Evolutionary conservation across 805 yeast species (phyloP), one percentile per base, ranked within the genome.

Genomic region (Candida corydali): DNA sequence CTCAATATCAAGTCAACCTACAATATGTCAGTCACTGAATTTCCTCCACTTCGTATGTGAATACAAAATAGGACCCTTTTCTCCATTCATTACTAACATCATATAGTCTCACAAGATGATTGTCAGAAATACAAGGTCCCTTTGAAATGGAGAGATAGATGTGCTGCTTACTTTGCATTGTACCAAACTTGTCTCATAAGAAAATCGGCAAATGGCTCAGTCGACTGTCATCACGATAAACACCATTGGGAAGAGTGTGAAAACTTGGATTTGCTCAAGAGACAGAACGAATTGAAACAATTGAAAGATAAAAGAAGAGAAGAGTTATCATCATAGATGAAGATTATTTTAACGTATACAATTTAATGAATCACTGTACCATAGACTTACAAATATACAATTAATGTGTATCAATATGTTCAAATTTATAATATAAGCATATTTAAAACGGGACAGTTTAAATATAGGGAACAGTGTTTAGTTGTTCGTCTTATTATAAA

Each of bases 191-290:
- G 73, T 54, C 65, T 65, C 35, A 55, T 61, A 24, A 65, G 73
- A 52, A 69, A 65, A 45, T 55, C 63, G 11, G 70, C 70, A 40
- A 65, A 64, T 50, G 52, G 62, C 2, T 57, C 68, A 4, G 65
- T 66, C 30, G 78, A 76, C 49, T 86, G 95, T 51, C 69, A 73
- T 40, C 82, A 82, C 45, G 86, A 82, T 63, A 78, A 87, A 57
- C 94, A 86, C 50, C 79, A 71, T 28, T 86, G 88, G 70, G 95
- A 86, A 59, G 83, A 83, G 55, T 86, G 95, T 59, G 84, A 86
- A 61, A 82, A 82, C 57, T 60, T 80, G 59, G 95, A 86, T 56
- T 85, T 82, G 66, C 73, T 79, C 57, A 76, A 93, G 66, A 76
- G 95, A 62, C 85, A 82, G 40, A 70, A 78, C 54, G 89, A 82